Percentiles rank a stretch among this genome's conserved stretches.
These are phyloP conservation scores for Cytidiella melzeri DNA, from an alignment of 768 basidiomycete genomes.

Conservation along the genomic window DNA sequence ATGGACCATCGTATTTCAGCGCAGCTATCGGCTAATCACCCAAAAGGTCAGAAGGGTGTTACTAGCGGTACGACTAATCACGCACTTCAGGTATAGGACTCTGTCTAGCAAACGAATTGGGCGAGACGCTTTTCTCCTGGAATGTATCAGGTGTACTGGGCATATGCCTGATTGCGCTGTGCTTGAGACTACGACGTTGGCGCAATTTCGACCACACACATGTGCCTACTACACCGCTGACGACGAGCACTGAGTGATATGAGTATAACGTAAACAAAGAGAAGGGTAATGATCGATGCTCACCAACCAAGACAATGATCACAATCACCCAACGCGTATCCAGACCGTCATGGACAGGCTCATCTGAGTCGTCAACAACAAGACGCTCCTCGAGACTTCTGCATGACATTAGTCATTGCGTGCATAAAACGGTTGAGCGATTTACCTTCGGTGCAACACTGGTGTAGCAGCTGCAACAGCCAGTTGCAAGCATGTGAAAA, in stretches of 20 bases:
- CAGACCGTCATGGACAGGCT: neutral
- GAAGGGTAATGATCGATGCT: neutral
- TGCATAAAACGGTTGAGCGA: too few species aligned
- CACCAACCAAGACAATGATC: slow-evolving; percentile 15
- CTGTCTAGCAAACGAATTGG: neutral
- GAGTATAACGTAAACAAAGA: neutral
- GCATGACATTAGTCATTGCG: too few species aligned
- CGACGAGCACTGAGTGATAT: neutral
- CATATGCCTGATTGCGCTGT: neutral
- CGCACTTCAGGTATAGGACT: neutral
- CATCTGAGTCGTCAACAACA: neutral
- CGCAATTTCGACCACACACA: slow-evolving; percentile 7
- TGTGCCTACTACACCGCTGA: slow-evolving; percentile 2
- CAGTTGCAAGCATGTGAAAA: neutral
- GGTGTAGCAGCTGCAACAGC: neutral
- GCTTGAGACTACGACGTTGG: neutral
- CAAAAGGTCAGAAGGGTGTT: too few species aligned
- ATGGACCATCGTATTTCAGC: neutral
- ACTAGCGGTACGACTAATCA: too few species aligned
- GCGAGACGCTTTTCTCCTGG: neutral
- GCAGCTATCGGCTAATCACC: neutral
- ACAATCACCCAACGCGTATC: slow-evolving; percentile 12
- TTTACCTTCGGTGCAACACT: neutral
- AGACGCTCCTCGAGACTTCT: too few species aligned
- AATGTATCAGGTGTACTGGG: neutral